These are phyloP conservation scores for Claviceps cyperi DNA, from an alignment of 2,329 filamentous ascomycete genomes.

Conservation along the genomic window DNA sequence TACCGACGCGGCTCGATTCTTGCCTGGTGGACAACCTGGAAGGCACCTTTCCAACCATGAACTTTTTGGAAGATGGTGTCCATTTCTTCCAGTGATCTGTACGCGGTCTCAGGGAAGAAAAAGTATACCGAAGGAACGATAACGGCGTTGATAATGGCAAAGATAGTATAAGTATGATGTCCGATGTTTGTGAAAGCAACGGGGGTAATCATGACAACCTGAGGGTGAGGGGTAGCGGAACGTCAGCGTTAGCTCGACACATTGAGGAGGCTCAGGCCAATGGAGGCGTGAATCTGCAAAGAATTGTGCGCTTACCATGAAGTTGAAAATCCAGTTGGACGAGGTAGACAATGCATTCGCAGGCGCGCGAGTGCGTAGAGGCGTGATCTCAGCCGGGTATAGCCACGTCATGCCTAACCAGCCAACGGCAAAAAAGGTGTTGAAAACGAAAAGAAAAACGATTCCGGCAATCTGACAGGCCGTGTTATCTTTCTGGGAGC, in stretches of 20 bases:
- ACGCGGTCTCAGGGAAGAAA: constrained; percentile 52
- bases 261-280: not conserved
- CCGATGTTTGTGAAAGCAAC: constrained; percentile 41
- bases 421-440: constrained; percentile 42
- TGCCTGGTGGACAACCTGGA: constrained; percentile 23
- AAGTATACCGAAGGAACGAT: constrained; percentile 44
- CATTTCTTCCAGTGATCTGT: constrained; percentile 52
- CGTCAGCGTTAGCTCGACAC: not conserved
- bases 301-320: constrained; percentile 24
- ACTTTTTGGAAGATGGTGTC: constrained; percentile 48
- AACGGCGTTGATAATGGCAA: constrained; percentile 48
- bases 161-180: constrained; percentile 50
- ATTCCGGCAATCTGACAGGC: constrained; percentile 44
- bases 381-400: constrained; percentile 52
- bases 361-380: constrained; percentile 49
- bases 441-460: constrained; percentile 51
- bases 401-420: constrained; percentile 48
- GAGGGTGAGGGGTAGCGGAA: not conserved
- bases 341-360: constrained; percentile 41
- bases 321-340: constrained; percentile 50
- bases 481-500: constrained; percentile 32
- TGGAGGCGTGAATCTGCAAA: not conserved
- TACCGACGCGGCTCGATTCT: constrained; percentile 38
- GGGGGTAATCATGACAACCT: constrained; percentile 48
- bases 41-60: constrained; percentile 23